These are phyloP conservation scores for Pilaira anomala DNA, from an alignment of 192 early-diverging fungal species.

Conservation along the genomic window DNA sequence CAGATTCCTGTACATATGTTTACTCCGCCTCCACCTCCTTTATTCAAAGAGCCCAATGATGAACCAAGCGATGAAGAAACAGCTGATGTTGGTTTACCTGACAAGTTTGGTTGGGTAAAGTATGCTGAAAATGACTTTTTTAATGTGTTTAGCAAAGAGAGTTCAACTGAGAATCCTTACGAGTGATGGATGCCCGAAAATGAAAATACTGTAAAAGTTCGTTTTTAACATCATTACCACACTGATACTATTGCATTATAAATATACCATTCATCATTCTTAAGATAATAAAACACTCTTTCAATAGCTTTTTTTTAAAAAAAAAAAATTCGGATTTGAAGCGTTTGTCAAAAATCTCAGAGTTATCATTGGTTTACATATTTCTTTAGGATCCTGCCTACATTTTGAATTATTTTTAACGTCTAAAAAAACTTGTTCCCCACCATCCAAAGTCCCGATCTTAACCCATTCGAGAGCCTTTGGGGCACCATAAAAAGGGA, in stretches of 20 bases:
- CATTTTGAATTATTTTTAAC: no score
- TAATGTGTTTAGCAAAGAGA: constrained; percentile 19
- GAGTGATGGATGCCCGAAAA: constrained; percentile 17
- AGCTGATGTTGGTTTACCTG: constrained; percentile 14
- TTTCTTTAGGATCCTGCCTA: no score
- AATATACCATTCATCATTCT: constrained; percentile 17
- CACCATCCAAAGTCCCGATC: no score
- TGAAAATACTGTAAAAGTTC: constrained; percentile 16
- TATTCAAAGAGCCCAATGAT: constrained; percentile 15
- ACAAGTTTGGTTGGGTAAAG: constrained; percentile 14
- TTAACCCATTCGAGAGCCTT: constrained; percentile 3
- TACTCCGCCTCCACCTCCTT: constrained; percentile 7
- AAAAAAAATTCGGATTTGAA: no score
- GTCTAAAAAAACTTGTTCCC: no score
- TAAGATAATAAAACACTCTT: constrained; percentile 16
- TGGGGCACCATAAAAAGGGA: constrained; percentile 13
- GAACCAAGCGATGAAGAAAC: constrained; percentile 16
- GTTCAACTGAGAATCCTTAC: constrained; percentile 14
- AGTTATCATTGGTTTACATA: no score
- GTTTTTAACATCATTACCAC: constrained; percentile 18
- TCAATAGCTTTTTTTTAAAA: constrained; percentile 3
- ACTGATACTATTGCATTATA: constrained; percentile 21
- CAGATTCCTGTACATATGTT: constrained; percentile 17
- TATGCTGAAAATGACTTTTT: constrained; percentile 19
- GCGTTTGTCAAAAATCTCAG: no score